Evolutionary conservation across 371 early-diverging fungal genomes (phyloP).

Genomic region (Mucor racemosus): DNA sequence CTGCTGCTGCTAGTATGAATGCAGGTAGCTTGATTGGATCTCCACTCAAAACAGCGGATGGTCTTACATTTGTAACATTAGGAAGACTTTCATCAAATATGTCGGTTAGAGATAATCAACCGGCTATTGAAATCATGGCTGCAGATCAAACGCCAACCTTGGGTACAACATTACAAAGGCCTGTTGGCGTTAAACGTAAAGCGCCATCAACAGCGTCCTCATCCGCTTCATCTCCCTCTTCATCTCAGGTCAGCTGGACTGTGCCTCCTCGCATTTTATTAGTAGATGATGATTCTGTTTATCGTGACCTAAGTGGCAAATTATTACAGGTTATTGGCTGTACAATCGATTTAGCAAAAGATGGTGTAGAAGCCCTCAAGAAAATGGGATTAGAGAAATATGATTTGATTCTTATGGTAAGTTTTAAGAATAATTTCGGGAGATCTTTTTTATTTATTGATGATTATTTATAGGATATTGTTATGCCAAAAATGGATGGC

Average conservation of each 20-base stretch:
- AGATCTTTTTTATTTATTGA: not conserved
- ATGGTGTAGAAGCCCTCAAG: slow-evolving; percentile 75
- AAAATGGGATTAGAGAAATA: slow-evolving; percentile 69
- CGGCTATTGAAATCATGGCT: slow-evolving; percentile 44
- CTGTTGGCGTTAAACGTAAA: slow-evolving; percentile 15
- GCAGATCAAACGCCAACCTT: slow-evolving; percentile 29
- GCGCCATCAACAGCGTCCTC: slow-evolving; percentile 22
- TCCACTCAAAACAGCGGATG: slow-evolving; percentile 47
- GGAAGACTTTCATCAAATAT: slow-evolving; percentile 50
- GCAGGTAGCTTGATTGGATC: slow-evolving; percentile 51
- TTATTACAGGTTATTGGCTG: slow-evolving; percentile 73
- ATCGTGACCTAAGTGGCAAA: slow-evolving; percentile 67
- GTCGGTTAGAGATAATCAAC: slow-evolving; percentile 39
- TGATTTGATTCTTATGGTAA: slow-evolving; percentile 82
- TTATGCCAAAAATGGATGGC: slow-evolving; percentile 81
- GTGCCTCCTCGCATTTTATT: slow-evolving; percentile 74
- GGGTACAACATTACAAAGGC: slow-evolving; percentile 17
- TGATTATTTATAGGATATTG: slow-evolving; percentile 63
- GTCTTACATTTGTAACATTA: slow-evolving; percentile 53
- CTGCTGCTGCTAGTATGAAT: slow-evolving; percentile 52
- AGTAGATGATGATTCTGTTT: slow-evolving; percentile 80
- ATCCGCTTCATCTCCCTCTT: slow-evolving; percentile 10
- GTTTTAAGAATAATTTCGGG: not conserved
- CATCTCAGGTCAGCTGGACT: slow-evolving; percentile 54
- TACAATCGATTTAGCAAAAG: slow-evolving; percentile 72